Conservation (phyloP, 106 monocot species). For the Cymbidium sinense region DNA sequence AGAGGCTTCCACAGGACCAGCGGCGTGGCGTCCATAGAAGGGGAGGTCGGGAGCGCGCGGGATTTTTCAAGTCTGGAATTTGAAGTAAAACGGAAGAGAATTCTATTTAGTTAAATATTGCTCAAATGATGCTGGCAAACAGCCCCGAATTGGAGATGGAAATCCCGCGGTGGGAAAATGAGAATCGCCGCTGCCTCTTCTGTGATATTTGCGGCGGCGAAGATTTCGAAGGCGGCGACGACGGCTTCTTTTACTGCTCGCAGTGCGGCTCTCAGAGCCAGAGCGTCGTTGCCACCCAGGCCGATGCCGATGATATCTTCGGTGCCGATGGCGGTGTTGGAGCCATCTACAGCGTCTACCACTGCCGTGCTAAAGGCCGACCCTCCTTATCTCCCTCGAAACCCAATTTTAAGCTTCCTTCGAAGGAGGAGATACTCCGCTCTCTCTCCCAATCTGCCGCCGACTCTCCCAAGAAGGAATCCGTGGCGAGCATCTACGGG, state of each 20-base stretch:
- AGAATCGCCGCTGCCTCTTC: neutral
- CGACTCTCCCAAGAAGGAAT: neutral
- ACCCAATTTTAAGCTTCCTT: neutral
- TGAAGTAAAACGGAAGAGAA: too few species aligned
- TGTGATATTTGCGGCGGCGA: conserved; percentile 39
- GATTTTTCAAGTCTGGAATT: too few species aligned
- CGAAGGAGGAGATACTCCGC: conserved; percentile 12
- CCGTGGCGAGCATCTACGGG: neutral
- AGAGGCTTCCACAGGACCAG: too few species aligned
- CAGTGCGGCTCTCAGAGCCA: conserved; percentile 37
- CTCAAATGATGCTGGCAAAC: too few species aligned
- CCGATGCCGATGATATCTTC: conserved; percentile 27
- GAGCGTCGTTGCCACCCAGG: conserved; percentile 23
- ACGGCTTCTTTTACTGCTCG: conserved; percentile 52
- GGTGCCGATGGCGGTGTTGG: neutral
- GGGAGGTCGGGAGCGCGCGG: too few species aligned
- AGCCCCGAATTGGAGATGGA: too few species aligned
- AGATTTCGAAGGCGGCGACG: conserved; percentile 32
- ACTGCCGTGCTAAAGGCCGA: conserved; percentile 10
- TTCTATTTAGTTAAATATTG: too few species aligned
- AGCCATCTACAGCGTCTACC: conserved; percentile 30
- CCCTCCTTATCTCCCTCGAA: neutral
- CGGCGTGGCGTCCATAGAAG: too few species aligned
- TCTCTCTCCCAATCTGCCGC: conserved; percentile 4
- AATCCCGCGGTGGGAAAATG: neutral